These are phyloP conservation scores for Candida sphagnicola DNA, from an alignment of 805 yeast species.

Conservation along the genomic window DNA sequence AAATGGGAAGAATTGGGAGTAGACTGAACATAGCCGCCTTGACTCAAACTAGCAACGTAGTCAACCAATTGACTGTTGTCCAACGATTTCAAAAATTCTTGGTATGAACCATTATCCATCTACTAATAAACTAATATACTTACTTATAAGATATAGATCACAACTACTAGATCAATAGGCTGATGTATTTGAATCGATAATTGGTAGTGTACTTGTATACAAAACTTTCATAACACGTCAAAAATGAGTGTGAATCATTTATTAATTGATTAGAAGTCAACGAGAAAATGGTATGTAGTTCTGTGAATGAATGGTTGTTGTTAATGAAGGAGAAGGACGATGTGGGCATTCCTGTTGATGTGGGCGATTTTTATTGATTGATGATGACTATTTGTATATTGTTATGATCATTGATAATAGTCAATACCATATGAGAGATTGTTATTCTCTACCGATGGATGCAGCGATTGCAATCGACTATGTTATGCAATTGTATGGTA, in stretches of 20 bases:
- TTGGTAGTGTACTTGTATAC: not conserved
- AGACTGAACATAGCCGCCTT: constrained; percentile 2
- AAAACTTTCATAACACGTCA: not conserved
- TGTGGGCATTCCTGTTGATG: too few species aligned
- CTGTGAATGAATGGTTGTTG: too few species aligned
- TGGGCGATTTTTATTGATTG: too few species aligned
- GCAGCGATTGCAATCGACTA: too few species aligned
- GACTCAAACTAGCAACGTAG: constrained; percentile 14
- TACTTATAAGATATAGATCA: not conserved
- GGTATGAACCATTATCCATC: constrained; percentile 6
- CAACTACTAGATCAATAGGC: too few species aligned
- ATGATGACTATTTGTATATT: too few species aligned
- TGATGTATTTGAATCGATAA: too few species aligned
- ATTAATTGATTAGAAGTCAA: not conserved
- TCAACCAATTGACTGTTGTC: constrained; percentile 17
- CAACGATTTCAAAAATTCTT: constrained; percentile 14
- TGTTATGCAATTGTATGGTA: too few species aligned
- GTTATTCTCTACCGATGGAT: too few species aligned
- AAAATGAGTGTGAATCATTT: not conserved
- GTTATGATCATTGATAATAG: too few species aligned
- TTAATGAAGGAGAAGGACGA: too few species aligned
- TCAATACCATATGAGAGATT: too few species aligned
- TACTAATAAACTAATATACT: not conserved
- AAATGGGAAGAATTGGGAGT: constrained; percentile 1
- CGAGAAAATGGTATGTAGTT: not conserved